Conservation (phyloP, 169 alveolate genomes). For the Eimeria maxima region DNA sequence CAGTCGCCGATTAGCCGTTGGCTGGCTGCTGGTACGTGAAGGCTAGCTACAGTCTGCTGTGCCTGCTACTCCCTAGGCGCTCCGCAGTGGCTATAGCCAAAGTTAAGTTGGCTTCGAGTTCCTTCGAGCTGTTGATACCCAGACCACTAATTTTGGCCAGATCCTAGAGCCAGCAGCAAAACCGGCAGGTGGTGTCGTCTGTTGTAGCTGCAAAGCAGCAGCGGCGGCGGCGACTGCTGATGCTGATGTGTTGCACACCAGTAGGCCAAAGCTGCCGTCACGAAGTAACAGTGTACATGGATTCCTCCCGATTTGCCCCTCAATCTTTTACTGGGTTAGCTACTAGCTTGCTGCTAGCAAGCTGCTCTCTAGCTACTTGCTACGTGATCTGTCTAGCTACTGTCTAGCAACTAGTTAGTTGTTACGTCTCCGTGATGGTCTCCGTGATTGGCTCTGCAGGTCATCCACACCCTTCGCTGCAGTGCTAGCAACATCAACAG, state of each 20-base stretch:
- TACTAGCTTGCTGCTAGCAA: too few relatives aligned
- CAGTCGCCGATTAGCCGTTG: not conserved
- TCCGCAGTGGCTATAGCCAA: not conserved
- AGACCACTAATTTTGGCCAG: not conserved
- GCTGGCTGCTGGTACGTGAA: not conserved
- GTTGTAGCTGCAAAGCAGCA: not conserved
- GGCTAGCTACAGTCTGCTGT: slow-evolving; percentile 4
- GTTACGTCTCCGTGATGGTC: not conserved
- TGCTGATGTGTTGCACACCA: not conserved
- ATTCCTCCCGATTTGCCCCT: not conserved
- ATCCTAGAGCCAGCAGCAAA: not conserved
- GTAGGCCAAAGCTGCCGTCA: not conserved
- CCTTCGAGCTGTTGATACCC: not conserved
- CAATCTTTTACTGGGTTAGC: not conserved
- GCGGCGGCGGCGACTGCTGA: not conserved
- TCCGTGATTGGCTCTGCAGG: not conserved
- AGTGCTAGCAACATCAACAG: not conserved
- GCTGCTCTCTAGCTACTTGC: too few relatives aligned
- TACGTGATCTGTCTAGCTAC: too few relatives aligned
- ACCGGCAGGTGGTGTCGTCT: not conserved
- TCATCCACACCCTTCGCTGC: not conserved
- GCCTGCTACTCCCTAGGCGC: not conserved
- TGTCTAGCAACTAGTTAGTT: not conserved
- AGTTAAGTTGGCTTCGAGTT: not conserved
- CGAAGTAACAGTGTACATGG: not conserved